Evolutionary conservation across 164 flowering plant genomes (phyloP).

Genomic region (Malania oleifera): DNA sequence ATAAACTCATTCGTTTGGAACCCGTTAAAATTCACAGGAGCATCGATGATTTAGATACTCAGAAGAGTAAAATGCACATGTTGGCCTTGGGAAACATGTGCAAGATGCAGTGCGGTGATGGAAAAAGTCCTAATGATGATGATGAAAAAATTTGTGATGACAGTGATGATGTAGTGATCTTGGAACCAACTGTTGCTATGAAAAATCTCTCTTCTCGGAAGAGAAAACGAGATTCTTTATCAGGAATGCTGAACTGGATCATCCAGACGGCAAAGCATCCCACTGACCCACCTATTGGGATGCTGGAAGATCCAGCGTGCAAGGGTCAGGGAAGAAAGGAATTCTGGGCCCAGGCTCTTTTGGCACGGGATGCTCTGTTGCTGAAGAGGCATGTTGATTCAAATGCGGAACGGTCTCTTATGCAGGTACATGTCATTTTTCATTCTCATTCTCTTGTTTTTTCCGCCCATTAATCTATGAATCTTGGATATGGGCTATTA

Average conservation of each 20-base stretch:
- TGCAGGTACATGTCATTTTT: conserved; percentile 24
- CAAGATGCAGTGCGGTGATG: conserved; percentile 1
- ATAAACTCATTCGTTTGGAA: conserved; percentile 1
- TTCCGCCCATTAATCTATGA: not conserved
- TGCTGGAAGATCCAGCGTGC: conserved; percentile 19
- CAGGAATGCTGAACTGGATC: conserved; percentile 44
- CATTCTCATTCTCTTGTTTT: not conserved
- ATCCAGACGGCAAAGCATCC: conserved; percentile 33
- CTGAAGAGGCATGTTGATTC: conserved; percentile 16
- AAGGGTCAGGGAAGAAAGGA: conserved; percentile 19
- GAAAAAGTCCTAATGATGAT: conserved; percentile 7
- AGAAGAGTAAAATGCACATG: not conserved
- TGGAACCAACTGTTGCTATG: conserved; percentile 9
- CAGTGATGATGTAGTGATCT: conserved; percentile 2
- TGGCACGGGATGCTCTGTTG: conserved; percentile 30
- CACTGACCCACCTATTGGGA: conserved; percentile 29
- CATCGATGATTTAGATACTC: not conserved
- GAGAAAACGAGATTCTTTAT: conserved; percentile 36
- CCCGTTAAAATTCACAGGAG: conserved; percentile 1
- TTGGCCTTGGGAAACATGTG: not conserved
- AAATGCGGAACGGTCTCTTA: conserved; percentile 12
- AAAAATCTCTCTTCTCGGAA: conserved; percentile 21
- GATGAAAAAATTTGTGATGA: conserved; percentile 9
- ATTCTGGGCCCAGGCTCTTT: conserved; percentile 23
- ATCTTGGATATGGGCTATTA: not conserved